Evolutionary conservation across 352 stramenopile species (phyloP).

Genomic region (Phytopythium ostracodes): DNA sequence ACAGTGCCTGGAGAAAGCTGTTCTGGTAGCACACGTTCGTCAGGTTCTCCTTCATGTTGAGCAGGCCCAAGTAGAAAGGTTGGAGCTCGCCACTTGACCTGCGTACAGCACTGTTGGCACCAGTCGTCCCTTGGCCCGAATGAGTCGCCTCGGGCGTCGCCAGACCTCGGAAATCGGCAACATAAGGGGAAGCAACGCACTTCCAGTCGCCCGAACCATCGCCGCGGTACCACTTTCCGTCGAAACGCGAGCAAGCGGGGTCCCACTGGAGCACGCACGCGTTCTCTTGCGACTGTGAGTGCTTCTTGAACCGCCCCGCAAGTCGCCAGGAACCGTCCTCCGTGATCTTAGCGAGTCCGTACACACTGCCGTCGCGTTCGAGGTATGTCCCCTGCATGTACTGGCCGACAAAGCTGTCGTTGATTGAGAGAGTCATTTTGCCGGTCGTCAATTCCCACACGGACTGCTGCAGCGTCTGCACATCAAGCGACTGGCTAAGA

Average conservation of each 20-base stretch:
- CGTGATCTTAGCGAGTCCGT: conserved; percentile 46
- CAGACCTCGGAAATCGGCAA: conserved; percentile 67
- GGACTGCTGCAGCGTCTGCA: conserved; percentile 26
- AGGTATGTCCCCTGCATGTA: conserved; percentile 72
- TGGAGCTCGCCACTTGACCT: conserved; percentile 24
- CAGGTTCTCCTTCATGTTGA: conserved; percentile 89
- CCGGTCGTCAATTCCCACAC: conserved; percentile 75
- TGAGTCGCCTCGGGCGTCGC: conserved; percentile 19
- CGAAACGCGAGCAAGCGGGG: conserved; percentile 45
- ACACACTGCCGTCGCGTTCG: conserved; percentile 64
- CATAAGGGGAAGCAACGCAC: conserved; percentile 46
- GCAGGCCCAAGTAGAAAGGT: conserved; percentile 77
- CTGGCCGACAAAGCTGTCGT: conserved; percentile 44
- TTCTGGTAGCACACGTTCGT: conserved; percentile 91
- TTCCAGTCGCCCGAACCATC: conserved; percentile 81
- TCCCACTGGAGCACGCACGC: conserved; percentile 68
- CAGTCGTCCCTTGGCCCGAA: conserved; percentile 22
- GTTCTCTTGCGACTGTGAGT: conserved; percentile 64
- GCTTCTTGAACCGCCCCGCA: conserved; percentile 66
- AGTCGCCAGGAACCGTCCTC: conserved; percentile 63
- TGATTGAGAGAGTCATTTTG: conserved; percentile 40
- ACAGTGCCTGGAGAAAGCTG: conserved; percentile 85
- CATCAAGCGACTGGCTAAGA: conserved; percentile 24
- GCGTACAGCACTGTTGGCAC: not conserved
- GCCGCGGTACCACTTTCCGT: conserved; percentile 83